Evolutionary conservation across 352 stramenopile genomes (phyloP), one percentile per base, ranked within the genome.

Genomic region (Plasmopara viticola): DNA sequence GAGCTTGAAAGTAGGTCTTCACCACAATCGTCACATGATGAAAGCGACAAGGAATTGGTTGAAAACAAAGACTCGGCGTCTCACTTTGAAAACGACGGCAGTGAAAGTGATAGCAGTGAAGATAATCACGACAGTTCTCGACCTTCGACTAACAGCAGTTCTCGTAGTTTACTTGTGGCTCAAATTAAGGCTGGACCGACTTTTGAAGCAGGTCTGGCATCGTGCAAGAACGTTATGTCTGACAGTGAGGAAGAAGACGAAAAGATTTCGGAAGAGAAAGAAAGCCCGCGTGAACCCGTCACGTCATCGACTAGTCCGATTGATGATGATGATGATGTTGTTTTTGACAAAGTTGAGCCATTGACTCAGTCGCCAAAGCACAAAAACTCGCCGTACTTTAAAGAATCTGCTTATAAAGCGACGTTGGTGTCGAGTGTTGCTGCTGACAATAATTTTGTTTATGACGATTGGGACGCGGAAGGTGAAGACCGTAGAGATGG

Each of bases 391-490:
- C 66, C 77, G 0, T 86, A 86, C 57, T 2, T 5, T 1, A 35
- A 35, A 8, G 10, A 35, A 12, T 12, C 10, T 10, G 17, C 10
- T 18, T 31, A 20, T 29, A 25, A 52, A n/a, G 48, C 61, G 39
- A 17, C 44, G 35, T 51, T 59, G 20, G 33, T 64, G 3, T 51
- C 60, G 10, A 60, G 47, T 4, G 60, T 85, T 18, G 49, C 61
- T 14, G 40, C 57, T 2, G 77, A 88, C 55, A 88, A 90, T 60
- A 90, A 90, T 51, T 90, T 90, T 57, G 75, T 71, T 9, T 72
- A 87, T 25, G 80, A 90, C 9, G 75, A 90, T 39, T 90, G 79
- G 79, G 79, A 90, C 51, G 68, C 60, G 2, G 67, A 86, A 34
- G 75, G 7, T n/a, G 30, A 48, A 35, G 20, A 9, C 33, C 37